Conservation (phyloP, 345 rosid genomes). For the Erodium maritimum region DNA sequence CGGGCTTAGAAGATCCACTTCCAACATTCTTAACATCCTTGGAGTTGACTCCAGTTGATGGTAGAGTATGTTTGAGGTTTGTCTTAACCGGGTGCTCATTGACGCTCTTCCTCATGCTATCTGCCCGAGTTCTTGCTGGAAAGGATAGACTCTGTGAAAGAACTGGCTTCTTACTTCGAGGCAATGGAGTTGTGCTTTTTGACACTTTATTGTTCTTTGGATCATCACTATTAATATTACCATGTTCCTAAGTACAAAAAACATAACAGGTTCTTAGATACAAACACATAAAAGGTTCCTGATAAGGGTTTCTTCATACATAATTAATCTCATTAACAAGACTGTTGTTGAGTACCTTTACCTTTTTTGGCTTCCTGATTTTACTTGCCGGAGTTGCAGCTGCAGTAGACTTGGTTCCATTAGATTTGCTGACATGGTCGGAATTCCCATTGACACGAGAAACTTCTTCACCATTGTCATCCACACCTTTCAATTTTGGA, state of each 20-base stretch:
- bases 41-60: constrained; percentile 15
- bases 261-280: constrained; percentile 31
- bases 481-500: constrained; percentile 24
- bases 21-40: constrained; percentile 18
- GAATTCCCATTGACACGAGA: constrained; percentile 15
- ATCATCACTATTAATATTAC: constrained; percentile 11
- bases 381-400: constrained; percentile 23
- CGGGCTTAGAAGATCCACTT: not conserved
- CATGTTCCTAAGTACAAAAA: constrained; percentile 42
- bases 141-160: constrained; percentile 70
- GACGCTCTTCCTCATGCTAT: constrained; percentile 45
- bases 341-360: constrained; percentile 40
- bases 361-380: constrained; percentile 36
- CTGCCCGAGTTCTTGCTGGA: constrained; percentile 38
- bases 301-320: not conserved
- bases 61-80: constrained; percentile 25
- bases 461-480: constrained; percentile 15
- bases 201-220: constrained; percentile 30
- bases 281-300: not conserved
- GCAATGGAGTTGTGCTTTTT: constrained; percentile 28
- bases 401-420: constrained; percentile 16
- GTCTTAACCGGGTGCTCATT: constrained; percentile 30
- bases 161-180: constrained; percentile 30
- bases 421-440: constrained; percentile 18
- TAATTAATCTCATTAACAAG: constrained; percentile 2